Evolutionary conservation across 1,284 basidiomycete genomes (phyloP), one percentile per base, ranked within the genome.

Genomic region (Microbotryum saponariae): DNA sequence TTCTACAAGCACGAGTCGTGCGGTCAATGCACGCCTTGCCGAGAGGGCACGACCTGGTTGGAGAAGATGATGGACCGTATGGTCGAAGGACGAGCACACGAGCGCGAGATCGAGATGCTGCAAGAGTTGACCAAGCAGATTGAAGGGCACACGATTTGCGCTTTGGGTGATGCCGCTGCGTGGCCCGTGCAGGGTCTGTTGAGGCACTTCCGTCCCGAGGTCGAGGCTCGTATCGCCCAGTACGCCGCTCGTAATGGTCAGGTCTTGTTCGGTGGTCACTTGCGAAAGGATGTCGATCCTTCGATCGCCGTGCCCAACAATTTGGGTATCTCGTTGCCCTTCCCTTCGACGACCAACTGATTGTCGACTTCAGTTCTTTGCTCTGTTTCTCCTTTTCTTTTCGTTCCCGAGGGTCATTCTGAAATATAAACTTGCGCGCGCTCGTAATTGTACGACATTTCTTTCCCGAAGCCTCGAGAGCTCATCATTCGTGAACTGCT

Each of bases 1-100:
- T 94, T 96, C 79, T 96, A 96, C 81, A 96, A 97, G 78, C 94
- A 97, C 79, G 96, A 97, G 77, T 94, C 91, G 6, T 98, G 94
- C 73, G 96, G 96, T 25, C 96, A 97, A 77, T 98, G 93, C 76
- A 97, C 94, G 7, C 93, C 93, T 3, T 66, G 63, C 53, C 60
- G 71, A 60, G 72, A 72, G 58, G 72, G 75, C 54, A 96, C 92
- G 3, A 93, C 90, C 0, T 96, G 92, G 92, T 90, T 97, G 88
- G 89, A 88, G 83, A 94, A 96, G 78, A 94, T 96, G 89, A 96
- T 96, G 91, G 83, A 91, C 75, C 85, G 91, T 58, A 75, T 78
- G 71, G 87, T 88, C 47, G 87, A 89, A 73, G 93, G 94, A 4
- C 83, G 91, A 21, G 90, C 86, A 1, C 89, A 94, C 74, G 82